Evolutionary conservation across 371 early-diverging fungal species (phyloP).

Genomic region (Lichtheimia hyalospora): DNA sequence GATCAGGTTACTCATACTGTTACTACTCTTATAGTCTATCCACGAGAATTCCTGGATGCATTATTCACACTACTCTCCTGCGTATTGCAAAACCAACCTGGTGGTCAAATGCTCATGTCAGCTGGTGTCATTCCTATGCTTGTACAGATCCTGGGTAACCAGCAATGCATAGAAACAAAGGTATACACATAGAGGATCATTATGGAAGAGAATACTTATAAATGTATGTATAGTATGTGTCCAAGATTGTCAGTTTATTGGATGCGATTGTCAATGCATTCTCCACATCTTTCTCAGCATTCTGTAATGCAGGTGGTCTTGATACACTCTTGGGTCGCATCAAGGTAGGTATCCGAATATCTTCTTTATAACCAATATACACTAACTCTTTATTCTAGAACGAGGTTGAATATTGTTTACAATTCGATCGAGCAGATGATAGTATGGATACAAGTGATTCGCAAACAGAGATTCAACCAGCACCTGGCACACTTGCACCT

Average conservation of each 20-base stretch:
- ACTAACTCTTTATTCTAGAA: conserved; percentile 13
- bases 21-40: conserved; percentile 29
- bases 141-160: conserved; percentile 59
- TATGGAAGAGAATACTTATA: neutral
- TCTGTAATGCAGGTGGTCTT: conserved; percentile 84
- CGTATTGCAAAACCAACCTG: conserved; percentile 75
- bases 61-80: conserved; percentile 77
- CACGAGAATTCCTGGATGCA: conserved; percentile 83
- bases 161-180: conserved; percentile 53
- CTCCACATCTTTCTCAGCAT: conserved; percentile 73
- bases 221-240: conserved; percentile 43
- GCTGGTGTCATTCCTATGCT: conserved; percentile 87
- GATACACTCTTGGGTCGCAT: conserved; percentile 74
- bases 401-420: conserved; percentile 56
- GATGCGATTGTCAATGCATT: conserved; percentile 83
- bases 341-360: conserved; percentile 38
- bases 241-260: conserved; percentile 74
- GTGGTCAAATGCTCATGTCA: conserved; percentile 88
- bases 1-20: neutral
- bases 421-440: conserved; percentile 21
- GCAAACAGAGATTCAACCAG: conserved; percentile 2
- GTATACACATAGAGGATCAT: too few species aligned
- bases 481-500: conserved; percentile 29
- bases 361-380: neutral
- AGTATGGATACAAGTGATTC: conserved; percentile 36